Conservation (phyloP, 2,329 filamentous ascomycete species). For the Hypocrella siamensis region DNA sequence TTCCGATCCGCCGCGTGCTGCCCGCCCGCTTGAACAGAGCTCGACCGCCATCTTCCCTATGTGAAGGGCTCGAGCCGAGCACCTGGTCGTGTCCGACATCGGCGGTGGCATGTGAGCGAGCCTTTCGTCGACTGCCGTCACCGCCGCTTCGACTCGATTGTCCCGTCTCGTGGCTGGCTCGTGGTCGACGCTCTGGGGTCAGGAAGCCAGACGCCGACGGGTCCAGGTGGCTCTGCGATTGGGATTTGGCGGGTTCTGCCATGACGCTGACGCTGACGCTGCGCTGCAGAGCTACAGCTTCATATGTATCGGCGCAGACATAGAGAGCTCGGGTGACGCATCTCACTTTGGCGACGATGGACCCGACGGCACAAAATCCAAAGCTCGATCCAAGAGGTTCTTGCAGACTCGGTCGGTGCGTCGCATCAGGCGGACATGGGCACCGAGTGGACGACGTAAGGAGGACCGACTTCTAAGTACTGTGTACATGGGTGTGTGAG, state of each 20-base stretch:
- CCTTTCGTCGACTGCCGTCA: neutral
- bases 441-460: no score
- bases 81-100: no score
- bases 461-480: no score
- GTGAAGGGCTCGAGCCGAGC: no score
- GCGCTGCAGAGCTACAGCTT: constrained; percentile 6
- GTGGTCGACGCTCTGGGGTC: constrained; percentile 5
- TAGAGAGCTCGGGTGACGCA: neutral
- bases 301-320: constrained; percentile 1
- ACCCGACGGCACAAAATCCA: neutral
- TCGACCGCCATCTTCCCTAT: no score
- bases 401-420: no score
- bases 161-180: constrained; percentile 23
- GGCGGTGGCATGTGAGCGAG: neutral
- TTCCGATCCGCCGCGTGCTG: constrained; percentile 18
- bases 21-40: constrained; percentile 7
- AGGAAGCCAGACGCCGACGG: constrained; percentile 1
- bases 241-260: constrained; percentile 8
- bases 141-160: constrained; percentile 21
- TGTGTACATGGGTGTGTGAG: no score
- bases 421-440: no score
- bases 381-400: no score
- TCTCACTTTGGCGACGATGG: no score
- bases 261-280: constrained; percentile 5
- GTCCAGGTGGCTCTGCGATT: constrained; percentile 5